Conservation (phyloP, 768 basidiomycete species). For the Mycena galopus region DNA sequence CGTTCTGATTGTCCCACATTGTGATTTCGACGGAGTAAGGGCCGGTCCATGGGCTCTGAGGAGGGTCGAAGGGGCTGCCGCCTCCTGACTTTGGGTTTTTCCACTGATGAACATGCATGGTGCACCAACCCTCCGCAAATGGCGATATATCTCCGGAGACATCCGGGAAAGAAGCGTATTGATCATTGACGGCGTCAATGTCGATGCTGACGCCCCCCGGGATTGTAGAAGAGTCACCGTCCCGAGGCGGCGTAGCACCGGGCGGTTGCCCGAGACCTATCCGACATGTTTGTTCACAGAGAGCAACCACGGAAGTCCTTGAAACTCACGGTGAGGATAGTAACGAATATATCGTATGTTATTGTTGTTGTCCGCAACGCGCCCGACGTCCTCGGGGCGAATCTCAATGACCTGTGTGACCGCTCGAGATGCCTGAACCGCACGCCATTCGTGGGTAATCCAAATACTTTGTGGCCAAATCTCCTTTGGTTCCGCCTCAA, state of each 20-base stretch:
- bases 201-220: neutral
- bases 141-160: constrained; percentile 8
- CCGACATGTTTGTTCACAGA: neutral
- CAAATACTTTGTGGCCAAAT: constrained; percentile 12
- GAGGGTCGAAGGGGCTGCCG: neutral
- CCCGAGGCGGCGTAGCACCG: neutral
- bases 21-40: constrained; percentile 12
- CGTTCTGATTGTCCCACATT: neutral
- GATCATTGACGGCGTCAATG: neutral
- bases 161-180: neutral
- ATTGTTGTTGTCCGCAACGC: neutral
- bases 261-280: neutral
- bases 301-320: neutral
- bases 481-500: constrained; percentile 5
- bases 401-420: constrained; percentile 3
- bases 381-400: constrained; percentile 8
- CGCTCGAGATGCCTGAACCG: neutral
- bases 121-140: neutral
- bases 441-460: constrained; percentile 3
- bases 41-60: too few species aligned
- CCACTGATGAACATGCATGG: neutral
- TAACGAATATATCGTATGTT: neutral
- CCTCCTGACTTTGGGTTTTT: neutral
- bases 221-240: neutral
- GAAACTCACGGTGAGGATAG: neutral